Evolutionary conservation across 208 protist genomes (phyloP), one percentile per base, ranked within the genome.

Genomic region (Acanthamoeba royreba): DNA sequence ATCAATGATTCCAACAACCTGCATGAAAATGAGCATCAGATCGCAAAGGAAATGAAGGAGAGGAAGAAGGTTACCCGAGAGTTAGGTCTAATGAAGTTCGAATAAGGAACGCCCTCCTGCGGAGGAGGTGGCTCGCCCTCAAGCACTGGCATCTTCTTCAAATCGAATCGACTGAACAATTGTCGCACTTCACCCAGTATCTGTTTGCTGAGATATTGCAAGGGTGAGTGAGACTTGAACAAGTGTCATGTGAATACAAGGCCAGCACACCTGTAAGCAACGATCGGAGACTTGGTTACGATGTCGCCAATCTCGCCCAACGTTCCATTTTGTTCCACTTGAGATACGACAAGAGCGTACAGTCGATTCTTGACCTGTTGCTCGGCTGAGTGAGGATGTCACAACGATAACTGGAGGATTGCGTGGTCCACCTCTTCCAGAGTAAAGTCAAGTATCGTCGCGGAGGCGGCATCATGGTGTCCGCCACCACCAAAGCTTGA

Each of bases 101-200:
- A 61, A 31, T 61, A 45, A 31, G 83, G 52, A n/a, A 15, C 17
- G 43, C 77, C 33, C 17, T 1, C 2, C 46, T 17, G 3, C 28
- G 52, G 7, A 11, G 81, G 5, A n/a, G 87, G 87, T 25, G 87
- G 55, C 15, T 61, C 40, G 28, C 87, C 87, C 35, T 92, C 87
- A 22, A 92, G 58, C 55, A 92, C 87, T 19, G 87, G 87, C 35
- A 77, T 42, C 42, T 92, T 92, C 43, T 92, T 92, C 7, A 92
- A 43, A 38, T 92, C 46, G 43, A 92, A 92, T 9, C 87, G 87
- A 45, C n/a, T 13, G 33, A 92, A 92, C 43, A 92, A 28, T 19
- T 15, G 8, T 2, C 58, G 42, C 35, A 43, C 87, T 19, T 92
- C 55, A 28, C 43, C 53, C 55, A 92, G 17, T 15, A 40, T 47